phyloP scores from a whole-genome alignment of 352 stramenopile genomes.

The Phytopythium mirpurense region DNA sequence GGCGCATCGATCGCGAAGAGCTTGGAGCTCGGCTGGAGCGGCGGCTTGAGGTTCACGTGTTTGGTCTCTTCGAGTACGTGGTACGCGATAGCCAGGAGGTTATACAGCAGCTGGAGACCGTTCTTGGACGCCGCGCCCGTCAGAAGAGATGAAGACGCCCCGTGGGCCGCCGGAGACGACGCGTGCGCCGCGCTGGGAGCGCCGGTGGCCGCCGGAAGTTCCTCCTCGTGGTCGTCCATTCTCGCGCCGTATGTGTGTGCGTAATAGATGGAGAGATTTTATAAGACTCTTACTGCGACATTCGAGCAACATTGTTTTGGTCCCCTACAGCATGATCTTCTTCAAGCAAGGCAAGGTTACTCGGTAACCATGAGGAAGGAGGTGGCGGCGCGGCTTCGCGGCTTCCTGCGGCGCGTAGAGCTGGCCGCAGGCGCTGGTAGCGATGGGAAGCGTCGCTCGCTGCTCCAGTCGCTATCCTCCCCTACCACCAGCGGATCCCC shows the following conservation, averaged over 20 bases:
- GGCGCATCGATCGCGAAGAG: constrained; percentile 56
- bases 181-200: neutral
- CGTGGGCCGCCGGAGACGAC: neutral
- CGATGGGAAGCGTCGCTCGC: neutral
- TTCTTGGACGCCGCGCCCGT: constrained; percentile 20
- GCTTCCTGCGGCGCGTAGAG: neutral
- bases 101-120: constrained; percentile 52
- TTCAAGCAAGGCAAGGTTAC: no score
- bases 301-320: neutral
- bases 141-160: neutral
- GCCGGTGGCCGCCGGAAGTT: neutral
- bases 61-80: constrained; percentile 80
- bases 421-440: neutral
- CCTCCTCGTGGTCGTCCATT: constrained; percentile 7
- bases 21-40: constrained; percentile 71
- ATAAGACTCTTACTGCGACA: neutral
- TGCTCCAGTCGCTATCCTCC: neutral
- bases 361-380: constrained; percentile 1
- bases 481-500: neutral
- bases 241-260: no score
- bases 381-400: neutral
- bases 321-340: no score
- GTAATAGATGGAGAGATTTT: no score
- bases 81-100: constrained; percentile 68
- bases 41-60: constrained; percentile 81